A percentile compares a stretch with the other conserved stretches of the same genome.
phyloP scores from a whole-genome alignment of 2,329 filamentous ascomycete genomes.

The Cladosporium velox region DNA sequence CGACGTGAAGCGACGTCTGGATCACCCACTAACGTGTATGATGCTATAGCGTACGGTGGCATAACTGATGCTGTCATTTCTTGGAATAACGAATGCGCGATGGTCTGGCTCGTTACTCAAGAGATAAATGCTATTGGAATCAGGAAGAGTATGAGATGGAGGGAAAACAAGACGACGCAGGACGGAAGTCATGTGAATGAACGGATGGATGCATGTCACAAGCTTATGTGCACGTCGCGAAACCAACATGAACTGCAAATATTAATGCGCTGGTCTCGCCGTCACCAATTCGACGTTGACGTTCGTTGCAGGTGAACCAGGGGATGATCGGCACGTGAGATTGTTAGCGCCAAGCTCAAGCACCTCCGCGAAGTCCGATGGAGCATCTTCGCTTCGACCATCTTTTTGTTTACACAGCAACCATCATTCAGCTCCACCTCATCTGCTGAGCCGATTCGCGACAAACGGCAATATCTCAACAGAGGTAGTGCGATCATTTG shows the following conservation, averaged over 20 bases:
- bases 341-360: slow-evolving; percentile 5
- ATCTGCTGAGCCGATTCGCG: neutral
- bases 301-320: neutral
- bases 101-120: neutral
- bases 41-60: neutral
- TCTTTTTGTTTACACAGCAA: slow-evolving; percentile 21
- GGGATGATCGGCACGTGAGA: slow-evolving; percentile 9
- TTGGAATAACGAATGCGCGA: neutral
- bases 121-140: neutral
- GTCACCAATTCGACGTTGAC: neutral
- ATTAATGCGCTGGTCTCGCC: neutral
- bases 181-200: neutral
- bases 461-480: neutral
- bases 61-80: neutral
- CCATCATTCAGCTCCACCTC: slow-evolving; percentile 4
- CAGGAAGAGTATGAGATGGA: neutral
- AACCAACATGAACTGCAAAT: neutral
- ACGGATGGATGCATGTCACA: neutral
- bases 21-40: neutral
- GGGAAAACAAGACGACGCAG: neutral
- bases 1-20: neutral
- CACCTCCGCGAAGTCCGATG: slow-evolving; percentile 18
- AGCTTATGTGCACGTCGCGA: neutral
- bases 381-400: slow-evolving; percentile 17
- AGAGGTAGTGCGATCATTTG: neutral